Percentiles rank a stretch among this genome's conserved stretches.
Conservation (phyloP, 1,139 yeast species). For the Lodderomyces elongisporus region DNA sequence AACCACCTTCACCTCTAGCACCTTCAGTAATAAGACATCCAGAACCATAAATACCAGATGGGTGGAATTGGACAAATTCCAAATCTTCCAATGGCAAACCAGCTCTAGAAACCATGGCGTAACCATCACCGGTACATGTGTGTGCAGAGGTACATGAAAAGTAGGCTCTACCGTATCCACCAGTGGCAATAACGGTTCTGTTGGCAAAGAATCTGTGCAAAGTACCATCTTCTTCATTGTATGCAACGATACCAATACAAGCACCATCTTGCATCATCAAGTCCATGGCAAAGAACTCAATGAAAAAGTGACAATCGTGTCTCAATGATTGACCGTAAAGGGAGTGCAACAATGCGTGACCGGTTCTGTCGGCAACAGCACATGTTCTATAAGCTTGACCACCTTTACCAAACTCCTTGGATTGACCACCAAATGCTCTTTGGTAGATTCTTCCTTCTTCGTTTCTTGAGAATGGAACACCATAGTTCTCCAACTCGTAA, state of each 20-base stretch:
- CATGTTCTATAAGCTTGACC: constrained; percentile 99
- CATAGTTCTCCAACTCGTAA: constrained; percentile 95
- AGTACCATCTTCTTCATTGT: constrained; percentile 98
- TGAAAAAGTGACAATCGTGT: constrained; percentile 96
- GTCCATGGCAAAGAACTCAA: constrained; percentile 95
- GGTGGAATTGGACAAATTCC: constrained; percentile 98
- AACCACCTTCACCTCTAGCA: constrained; percentile 99
- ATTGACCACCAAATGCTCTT: constrained; percentile 98
- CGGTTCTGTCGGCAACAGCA: constrained; percentile 99
- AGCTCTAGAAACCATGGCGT: constrained; percentile 97
- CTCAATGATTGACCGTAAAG: constrained; percentile 94
- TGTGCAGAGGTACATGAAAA: constrained; percentile 99
- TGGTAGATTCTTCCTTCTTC: constrained; percentile 96
- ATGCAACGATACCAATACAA: constrained; percentile 95
- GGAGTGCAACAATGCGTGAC: constrained; percentile 94
- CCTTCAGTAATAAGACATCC: constrained; percentile 99
- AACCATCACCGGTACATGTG: constrained; percentile 99
- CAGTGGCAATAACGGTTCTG: constrained; percentile 94
- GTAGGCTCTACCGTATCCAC: constrained; percentile 98
- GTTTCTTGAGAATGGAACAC: constrained; percentile 97
- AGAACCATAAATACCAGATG: constrained; percentile 98
- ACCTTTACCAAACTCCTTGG: constrained; percentile 93
- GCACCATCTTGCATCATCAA: constrained; percentile 93
- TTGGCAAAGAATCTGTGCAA: constrained; percentile 96
- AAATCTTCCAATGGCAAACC: constrained; percentile 96